phyloP scores from a whole-genome alignment of 768 basidiomycete genomes.

The Leucocoprinus sp. region DNA sequence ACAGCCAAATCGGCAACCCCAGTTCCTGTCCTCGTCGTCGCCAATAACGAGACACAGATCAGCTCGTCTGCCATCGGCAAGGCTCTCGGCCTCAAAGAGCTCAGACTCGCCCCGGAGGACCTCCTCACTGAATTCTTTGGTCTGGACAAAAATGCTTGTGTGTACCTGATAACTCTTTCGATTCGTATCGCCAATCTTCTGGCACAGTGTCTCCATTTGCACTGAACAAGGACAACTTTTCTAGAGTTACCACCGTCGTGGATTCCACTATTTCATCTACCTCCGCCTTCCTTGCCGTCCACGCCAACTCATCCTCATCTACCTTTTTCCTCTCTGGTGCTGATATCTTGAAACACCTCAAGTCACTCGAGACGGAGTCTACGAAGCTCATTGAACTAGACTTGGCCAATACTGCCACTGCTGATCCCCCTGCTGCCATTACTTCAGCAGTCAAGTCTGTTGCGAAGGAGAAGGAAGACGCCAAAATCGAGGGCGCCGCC shows the following conservation, averaged over 20 bases:
- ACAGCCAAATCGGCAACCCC: slow-evolving; percentile 84
- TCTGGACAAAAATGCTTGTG: slow-evolving; percentile 80
- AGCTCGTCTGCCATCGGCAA: slow-evolving; percentile 71
- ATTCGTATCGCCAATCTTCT: not conserved
- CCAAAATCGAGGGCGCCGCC: slow-evolving; percentile 80
- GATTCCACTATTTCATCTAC: slow-evolving; percentile 74
- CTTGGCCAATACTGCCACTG: slow-evolving; percentile 48
- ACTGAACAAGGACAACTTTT: slow-evolving; percentile 54
- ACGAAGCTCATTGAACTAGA: slow-evolving; percentile 67
- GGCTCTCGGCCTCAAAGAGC: slow-evolving; percentile 77
- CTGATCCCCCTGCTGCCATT: slow-evolving; percentile 16
- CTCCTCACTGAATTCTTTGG: slow-evolving; percentile 78
- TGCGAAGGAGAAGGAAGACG: slow-evolving; percentile 59
- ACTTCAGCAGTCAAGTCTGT: slow-evolving; percentile 27
- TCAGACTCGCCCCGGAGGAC: slow-evolving; percentile 80
- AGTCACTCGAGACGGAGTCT: slow-evolving; percentile 58
- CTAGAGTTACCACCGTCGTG: slow-evolving; percentile 66
- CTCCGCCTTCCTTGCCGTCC: slow-evolving; percentile 62
- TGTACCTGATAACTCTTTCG: slow-evolving; percentile 27
- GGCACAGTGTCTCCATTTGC: slow-evolving; percentile 75
- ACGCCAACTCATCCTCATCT: slow-evolving; percentile 57
- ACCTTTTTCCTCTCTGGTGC: slow-evolving; percentile 76
- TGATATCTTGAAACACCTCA: slow-evolving; percentile 68
- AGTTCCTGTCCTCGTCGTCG: slow-evolving; percentile 82
- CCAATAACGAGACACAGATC: slow-evolving; percentile 78